Evolutionary conservation across 140 eudicot genomes (phyloP), one percentile per base, ranked within the genome.

Genomic region (Bidens hawaiensis): DNA sequence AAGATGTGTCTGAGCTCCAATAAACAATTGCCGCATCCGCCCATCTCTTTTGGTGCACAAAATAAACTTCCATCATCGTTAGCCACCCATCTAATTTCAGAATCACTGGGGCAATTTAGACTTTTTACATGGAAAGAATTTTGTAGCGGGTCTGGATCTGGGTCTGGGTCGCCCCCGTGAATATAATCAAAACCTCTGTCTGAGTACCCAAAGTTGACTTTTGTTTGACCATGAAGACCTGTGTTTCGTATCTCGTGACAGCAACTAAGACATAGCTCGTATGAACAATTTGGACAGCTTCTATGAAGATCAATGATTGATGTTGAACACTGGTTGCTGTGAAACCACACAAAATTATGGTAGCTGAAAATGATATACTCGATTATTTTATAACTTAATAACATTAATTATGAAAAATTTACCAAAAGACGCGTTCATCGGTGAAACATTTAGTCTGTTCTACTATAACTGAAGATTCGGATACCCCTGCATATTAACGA

Each of bases 381-480:
- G 54, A 88, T 10, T 1, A 28, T 56, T 24, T 27, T 40, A 72
- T 5, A 63, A 18, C n/a, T n/a, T n/a, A n/a, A n/a, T n/a, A n/a
- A n/a, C n/a, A n/a, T 38, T 15, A 50, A 6, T 57, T 55, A 62
- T 22, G 33, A 25, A 15, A 67, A 25, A 49, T 72, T 70, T 76
- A 91, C 98, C 98, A 91, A 76, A 73, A 91, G 17, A 91, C 79
- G 4, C 98, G 96, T 77, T 91, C 98, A 43, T 87, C 96, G 0
- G 51, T 81, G 54, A 4, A 52, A 59, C 73, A 87, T 62, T 17
- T 30, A 6, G 86, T 72, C 51, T 58, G 83, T 50, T 69, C 75
- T 33, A 89, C 60, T 53, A 33, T 60, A 47, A 84, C 64, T 18
- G 79, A 73, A 65, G 85, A 67, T 71, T 70, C 59, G 12, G 78